phyloP scores from a whole-genome alignment of 495 filamentous ascomycete species.

The Glutinoglossum americanum region DNA sequence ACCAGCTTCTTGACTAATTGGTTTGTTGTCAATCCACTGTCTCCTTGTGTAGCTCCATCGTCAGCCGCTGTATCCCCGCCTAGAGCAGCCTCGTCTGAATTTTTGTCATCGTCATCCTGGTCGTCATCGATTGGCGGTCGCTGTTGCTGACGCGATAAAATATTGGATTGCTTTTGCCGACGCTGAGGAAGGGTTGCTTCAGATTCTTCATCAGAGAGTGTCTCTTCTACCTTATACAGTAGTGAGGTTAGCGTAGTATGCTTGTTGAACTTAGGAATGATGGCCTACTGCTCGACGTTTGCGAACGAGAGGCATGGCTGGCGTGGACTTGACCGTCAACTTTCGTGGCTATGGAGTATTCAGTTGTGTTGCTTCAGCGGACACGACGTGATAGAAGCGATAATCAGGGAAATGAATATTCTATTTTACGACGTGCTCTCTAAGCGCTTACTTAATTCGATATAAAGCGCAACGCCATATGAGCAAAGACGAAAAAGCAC shows the following conservation, averaged over 20 bases:
- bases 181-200: background rate
- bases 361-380: no score
- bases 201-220: background rate
- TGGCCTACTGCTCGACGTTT: background rate
- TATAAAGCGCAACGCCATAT: background rate
- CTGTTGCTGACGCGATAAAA: background rate
- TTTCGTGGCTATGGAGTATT: no score
- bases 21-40: conserved; percentile 13
- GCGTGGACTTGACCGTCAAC: background rate
- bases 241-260: background rate
- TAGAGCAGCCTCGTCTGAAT: conserved; percentile 11
- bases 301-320: background rate
- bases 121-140: conserved; percentile 12
- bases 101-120: conserved; percentile 13
- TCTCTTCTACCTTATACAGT: background rate
- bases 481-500: background rate
- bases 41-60: background rate
- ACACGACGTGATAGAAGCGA: background rate
- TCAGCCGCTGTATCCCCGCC: background rate
- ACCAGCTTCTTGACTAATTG: conserved; percentile 76
- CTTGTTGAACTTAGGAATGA: background rate
- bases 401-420: background rate
- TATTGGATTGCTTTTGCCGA: background rate
- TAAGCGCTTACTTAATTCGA: background rate
- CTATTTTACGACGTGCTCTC: background rate